Base-by-base conservation (phyloP, 306 rosid species). In the Ammopiptanthus mongolicus region DNA sequence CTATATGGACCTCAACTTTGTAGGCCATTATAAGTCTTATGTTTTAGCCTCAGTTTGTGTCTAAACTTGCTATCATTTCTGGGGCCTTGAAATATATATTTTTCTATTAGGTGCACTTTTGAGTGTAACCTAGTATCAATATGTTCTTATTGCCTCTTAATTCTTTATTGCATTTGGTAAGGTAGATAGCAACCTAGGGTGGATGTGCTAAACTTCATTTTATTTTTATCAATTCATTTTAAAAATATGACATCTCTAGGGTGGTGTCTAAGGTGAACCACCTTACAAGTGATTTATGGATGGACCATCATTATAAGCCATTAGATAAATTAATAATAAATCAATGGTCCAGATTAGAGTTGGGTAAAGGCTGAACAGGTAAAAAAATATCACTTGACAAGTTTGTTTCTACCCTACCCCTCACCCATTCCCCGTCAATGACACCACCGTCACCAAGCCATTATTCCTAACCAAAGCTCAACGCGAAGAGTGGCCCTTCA, bases 11-110 rank as follows among this genome's bases (percentile, higher is more conserved):
- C 84, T 85, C 58, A 59, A 75, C 83, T 81, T 74, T 69, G 67
- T 77, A 77, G 88, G 89, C 46, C 74, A 88, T 92, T 79, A 87
- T 81, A 50, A 23, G 55, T 78, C 74, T 81, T 60, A 52, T 31
- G 80, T 68, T 80, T 71, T 79, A 73, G 74, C 78, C 76, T 64
- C 72, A 47, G 67, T 81, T 61, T 81, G 36, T 78, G 84, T 82
- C 84, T 78, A 76, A 85, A 42, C 48, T 63, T 69, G 69, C 52
- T 39, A 65, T 85, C 78, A 78, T 80, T 83, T 84, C 68, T 25
- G 83, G 82, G 51, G 80, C 85, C 83, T 71, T 84, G 33, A 23
- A 12, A 52, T 37, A 53, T 29, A 51, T 36, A 10, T 21, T 10
- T n/a, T 75, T 74, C 23, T 60, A 52, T 68, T 1, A 15, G 41